These are phyloP conservation scores for Chaetomidium leptoderma DNA, from an alignment of 495 filamentous ascomycete genomes.

Conservation along the genomic window DNA sequence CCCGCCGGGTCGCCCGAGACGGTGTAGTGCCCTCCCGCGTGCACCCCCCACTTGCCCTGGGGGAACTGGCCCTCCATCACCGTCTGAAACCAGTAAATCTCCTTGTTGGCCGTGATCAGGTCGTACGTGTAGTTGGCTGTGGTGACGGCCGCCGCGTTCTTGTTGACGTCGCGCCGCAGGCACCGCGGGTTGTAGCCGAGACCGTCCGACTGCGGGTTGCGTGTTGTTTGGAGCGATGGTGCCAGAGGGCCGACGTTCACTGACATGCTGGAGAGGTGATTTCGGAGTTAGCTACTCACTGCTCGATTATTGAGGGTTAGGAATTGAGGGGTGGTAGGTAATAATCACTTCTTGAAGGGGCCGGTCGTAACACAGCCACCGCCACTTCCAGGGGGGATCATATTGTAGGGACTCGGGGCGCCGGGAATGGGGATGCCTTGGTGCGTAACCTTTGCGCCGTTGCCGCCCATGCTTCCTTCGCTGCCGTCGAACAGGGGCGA, in stretches of 20 bases:
- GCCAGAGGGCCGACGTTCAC: constrained; percentile 26
- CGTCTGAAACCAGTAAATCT: constrained; percentile 51
- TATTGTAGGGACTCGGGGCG: constrained; percentile 18
- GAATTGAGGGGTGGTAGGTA: neutral
- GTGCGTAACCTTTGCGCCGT: constrained; percentile 33
- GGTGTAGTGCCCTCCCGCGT: constrained; percentile 59
- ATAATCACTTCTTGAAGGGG: constrained; percentile 47
- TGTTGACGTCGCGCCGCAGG: constrained; percentile 60
- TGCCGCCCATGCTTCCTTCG: constrained; percentile 27
- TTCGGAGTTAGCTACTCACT: too few relatives aligned
- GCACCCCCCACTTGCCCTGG: constrained; percentile 48
- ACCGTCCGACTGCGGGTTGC: constrained; percentile 36
- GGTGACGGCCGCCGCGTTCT: constrained; percentile 45
- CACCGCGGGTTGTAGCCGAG: constrained; percentile 57
- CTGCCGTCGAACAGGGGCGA: constrained; percentile 31
- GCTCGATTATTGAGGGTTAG: too few relatives aligned
- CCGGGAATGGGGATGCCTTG: constrained; percentile 24
- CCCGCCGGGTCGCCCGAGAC: constrained; percentile 36
- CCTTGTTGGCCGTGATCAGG: constrained; percentile 43
- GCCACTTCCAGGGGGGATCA: constrained; percentile 49
- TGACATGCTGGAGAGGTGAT: constrained; percentile 16
- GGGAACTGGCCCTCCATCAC: constrained; percentile 35
- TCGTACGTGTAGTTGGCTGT: constrained; percentile 22
- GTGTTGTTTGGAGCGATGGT: constrained; percentile 37
- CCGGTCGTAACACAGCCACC: constrained; percentile 63